Percentiles rank a stretch among this genome's conserved stretches.
These are phyloP conservation scores for Kuraishia capsulata DNA, from an alignment of 805 yeast genomes.

Conservation along the genomic window DNA sequence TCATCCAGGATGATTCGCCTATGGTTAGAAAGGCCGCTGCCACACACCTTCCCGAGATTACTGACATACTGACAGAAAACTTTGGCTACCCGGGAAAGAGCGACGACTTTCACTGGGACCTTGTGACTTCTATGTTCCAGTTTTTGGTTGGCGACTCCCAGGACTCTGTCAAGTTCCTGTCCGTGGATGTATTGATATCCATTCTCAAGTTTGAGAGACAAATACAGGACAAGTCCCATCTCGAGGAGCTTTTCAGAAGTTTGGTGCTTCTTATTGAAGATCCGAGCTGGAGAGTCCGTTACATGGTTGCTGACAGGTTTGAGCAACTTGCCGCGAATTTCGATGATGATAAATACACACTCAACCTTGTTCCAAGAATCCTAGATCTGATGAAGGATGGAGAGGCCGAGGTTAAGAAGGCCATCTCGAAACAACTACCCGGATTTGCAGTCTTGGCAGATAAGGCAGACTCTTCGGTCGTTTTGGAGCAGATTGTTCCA, in stretches of 20 bases:
- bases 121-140: slow-evolving; percentile 75
- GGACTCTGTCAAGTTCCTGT: slow-evolving; percentile 87
- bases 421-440: slow-evolving; percentile 87
- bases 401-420: slow-evolving; percentile 96
- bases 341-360: slow-evolving; percentile 43
- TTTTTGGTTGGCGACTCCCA: slow-evolving; percentile 75
- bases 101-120: slow-evolving; percentile 62
- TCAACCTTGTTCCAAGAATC: slow-evolving; percentile 62
- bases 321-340: slow-evolving; percentile 63
- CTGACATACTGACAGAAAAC: slow-evolving; percentile 38
- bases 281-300: slow-evolving; percentile 96
- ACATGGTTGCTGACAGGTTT: slow-evolving; percentile 95
- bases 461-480: slow-evolving; percentile 30
- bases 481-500: slow-evolving; percentile 70
- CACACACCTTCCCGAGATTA: slow-evolving; percentile 64
- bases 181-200: slow-evolving; percentile 81
- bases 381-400: slow-evolving; percentile 75
- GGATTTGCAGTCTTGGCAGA: slow-evolving; percentile 49
- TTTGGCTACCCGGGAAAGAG: slow-evolving; percentile 30
- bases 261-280: slow-evolving; percentile 71
- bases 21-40: slow-evolving; percentile 98
- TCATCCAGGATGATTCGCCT: slow-evolving; percentile 88
- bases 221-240: slow-evolving; percentile 47
- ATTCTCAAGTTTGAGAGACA: slow-evolving; percentile 62
- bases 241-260: slow-evolving; percentile 52